These are phyloP conservation scores for Poa annua DNA, from an alignment of 176 grass and related monocot species.

Conservation along the genomic window DNA sequence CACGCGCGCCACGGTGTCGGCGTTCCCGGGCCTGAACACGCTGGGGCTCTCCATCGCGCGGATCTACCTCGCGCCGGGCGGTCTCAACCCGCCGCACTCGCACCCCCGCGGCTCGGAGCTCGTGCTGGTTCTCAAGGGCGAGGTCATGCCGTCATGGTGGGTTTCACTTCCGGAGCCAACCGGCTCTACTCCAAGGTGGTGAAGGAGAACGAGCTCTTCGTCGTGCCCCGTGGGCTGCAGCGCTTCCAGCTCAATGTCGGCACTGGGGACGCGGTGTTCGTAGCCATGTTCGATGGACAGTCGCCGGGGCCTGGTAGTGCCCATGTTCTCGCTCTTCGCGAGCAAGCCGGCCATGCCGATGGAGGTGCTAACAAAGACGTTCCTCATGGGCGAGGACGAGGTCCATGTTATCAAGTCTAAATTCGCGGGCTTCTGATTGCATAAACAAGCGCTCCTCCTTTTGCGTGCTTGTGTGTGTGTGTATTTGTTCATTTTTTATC, in stretches of 20 bases:
- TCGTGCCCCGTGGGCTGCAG: conserved; percentile 60
- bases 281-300: conserved; percentile 62
- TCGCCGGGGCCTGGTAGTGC: conserved; percentile 52
- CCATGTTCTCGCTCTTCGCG: conserved; percentile 58
- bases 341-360: conserved; percentile 57
- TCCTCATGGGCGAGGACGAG: conserved; percentile 53
- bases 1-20: conserved; percentile 47
- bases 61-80: conserved; percentile 52
- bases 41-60: conserved; percentile 74
- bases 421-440: conserved; percentile 44
- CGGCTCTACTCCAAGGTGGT: conserved; percentile 52
- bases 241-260: conserved; percentile 76
- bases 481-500: conserved; percentile 6
- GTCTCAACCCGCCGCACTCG: conserved; percentile 72
- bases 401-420: conserved; percentile 48
- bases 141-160: conserved; percentile 64
- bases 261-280: conserved; percentile 39
- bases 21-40: conserved; percentile 68
- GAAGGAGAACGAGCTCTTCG: conserved; percentile 55
- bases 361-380: conserved; percentile 66
- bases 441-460: not conserved
- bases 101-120: conserved; percentile 79
- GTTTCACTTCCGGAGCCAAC: conserved; percentile 53
- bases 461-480: not conserved
- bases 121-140: conserved; percentile 54